Evolutionary conservation across 257 asterid genomes (phyloP), one percentile per base, ranked within the genome.

Genomic region (Nicotiana noctiflora): DNA sequence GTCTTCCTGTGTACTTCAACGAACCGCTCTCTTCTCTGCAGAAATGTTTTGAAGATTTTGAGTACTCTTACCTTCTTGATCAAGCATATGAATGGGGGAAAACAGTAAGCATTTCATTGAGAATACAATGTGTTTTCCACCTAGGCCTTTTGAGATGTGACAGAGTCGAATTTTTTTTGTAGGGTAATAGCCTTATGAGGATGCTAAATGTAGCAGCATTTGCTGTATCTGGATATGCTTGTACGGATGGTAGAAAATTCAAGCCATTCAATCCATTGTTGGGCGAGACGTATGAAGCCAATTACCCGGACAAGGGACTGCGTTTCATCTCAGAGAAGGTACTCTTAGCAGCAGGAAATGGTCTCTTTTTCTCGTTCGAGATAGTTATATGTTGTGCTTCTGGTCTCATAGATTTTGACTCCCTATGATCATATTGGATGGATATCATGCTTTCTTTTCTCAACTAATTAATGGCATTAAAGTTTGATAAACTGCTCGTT

Each of bases 261-360:
- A 83, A 83, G 81, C 86, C 86, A 75, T 83, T 83, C 65, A 83
- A 83, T 62, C 86, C 86, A 61, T 83, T 83, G 65, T 44, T 83
- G 29, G 86, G 86, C 32, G 83, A 80, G 53, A 83, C 86, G 11
- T 83, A 83, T 74, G 86, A 83, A 72, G 86, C 83, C 44, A 80
- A 83, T 65, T 83, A 59, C 3, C 83, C 83, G 2, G 86, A 83
- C 52, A 83, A 83, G 76, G 86, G 83, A 59, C 76, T 83, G 31
- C 81, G 77, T 14, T 83, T 83, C 81, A 55, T 83, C 74, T 83
- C 86, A 4, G 86, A 83, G 80, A 83, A 83, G 70, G 86, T 83
- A 70, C 21, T 29, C 46, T 64, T 29, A 63, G 46, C 72, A 27
- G 19, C 2, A 63, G n/a, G 34, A 61, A 25, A 25, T 27, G 40